Evolutionary conservation across 192 early-diverging fungal species (phyloP), one percentile per base, ranked within the genome.

Genomic region (Umbelopsis ramanniana): DNA sequence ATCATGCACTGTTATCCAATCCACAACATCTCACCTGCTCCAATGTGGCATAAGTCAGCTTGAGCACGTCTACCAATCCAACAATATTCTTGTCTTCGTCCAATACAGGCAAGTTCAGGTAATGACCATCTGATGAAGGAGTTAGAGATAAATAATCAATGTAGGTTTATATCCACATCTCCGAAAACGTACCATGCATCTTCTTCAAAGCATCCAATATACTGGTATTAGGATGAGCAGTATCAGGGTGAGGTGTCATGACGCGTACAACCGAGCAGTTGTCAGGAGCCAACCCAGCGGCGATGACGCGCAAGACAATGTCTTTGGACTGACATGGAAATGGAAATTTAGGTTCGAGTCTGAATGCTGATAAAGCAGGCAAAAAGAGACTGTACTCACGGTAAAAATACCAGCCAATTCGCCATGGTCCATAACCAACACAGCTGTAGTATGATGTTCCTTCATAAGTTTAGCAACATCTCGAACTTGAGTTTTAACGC

Each of bases 251-350:
- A 63, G 92, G 93, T 1, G 93, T 94, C 97, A 98, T 98, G 29
- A 98, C 97, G 52, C 97, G 92, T 21, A 97, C 93, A 19, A 97
- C 95, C 19, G 94, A 93, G 67, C 94, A 96, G 15, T 87, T 92
- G 57, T 84, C 85, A 19, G 97, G 94, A 52, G 96, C 91, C 69
- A 97, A 79, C 17, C 91, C 88, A 38, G 90, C 91, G 12, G 93
- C 93, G 70, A 94, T 89, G 26, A 94, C 93, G 67, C 93, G 84
- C 68, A 94, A 85, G 26, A 94, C 93, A 73, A 94, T 86, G 79
- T 94, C 93, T 73, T 94, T 92, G 75, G 86, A 89, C 54, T 85
- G 90, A 68, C 90, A 89, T 9, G 11, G 45, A 43, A 33, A 63
- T 7, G 9, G 29, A 47, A 21, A 37, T 26, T 21, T 67, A 46